Conservation (phyloP, 148 eudicot species). For the Cornus florida region DNA sequence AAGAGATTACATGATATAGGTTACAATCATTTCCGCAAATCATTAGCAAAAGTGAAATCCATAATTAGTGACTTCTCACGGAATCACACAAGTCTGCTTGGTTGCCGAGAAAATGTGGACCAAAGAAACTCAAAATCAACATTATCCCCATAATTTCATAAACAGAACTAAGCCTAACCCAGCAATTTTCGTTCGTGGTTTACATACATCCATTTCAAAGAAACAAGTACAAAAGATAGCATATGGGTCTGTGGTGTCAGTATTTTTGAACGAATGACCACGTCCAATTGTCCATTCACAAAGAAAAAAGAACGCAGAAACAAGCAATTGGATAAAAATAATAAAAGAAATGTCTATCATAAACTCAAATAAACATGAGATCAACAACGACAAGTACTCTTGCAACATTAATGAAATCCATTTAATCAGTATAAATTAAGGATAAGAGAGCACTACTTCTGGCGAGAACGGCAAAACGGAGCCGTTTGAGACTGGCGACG, state of each 20-base stretch:
- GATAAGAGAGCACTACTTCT: neutral
- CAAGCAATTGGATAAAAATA: neutral
- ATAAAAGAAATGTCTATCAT: too few relatives aligned
- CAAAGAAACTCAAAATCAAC: neutral
- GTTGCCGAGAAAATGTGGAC: neutral
- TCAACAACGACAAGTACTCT: too few relatives aligned
- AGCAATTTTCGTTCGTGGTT: neutral
- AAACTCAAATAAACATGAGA: neutral
- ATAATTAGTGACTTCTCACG: neutral
- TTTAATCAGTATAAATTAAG: neutral
- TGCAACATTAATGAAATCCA: neutral
- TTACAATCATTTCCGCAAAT: neutral
- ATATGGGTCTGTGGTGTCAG: too few relatives aligned
- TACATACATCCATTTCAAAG: neutral
- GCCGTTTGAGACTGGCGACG: constrained; percentile 32
- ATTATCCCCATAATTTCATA: too few relatives aligned
- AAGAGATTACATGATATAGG: neutral
- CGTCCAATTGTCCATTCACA: neutral
- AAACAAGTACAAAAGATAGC: neutral
- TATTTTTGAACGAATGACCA: neutral
- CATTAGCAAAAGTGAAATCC: neutral
- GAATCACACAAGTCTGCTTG: neutral
- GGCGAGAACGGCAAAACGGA: constrained; percentile 21
- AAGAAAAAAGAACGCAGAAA: neutral
- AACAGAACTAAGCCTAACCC: neutral